A percentile compares a stretch with the other conserved stretches of the same genome.
These are phyloP conservation scores for Triticum monococcum DNA, from an alignment of 176 grass and related monocot genomes.

Conservation along the genomic window DNA sequence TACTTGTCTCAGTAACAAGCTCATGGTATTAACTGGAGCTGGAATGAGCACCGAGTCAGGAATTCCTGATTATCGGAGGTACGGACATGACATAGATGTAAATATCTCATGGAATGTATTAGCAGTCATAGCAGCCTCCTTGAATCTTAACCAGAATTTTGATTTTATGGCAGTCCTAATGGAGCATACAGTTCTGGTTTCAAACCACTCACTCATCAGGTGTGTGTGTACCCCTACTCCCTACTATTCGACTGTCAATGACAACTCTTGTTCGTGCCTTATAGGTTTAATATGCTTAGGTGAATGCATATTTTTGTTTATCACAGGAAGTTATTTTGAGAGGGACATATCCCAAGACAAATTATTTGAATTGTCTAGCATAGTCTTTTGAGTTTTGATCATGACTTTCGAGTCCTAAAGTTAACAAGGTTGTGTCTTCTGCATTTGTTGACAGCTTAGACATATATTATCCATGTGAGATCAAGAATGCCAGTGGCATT, in stretches of 20 bases:
- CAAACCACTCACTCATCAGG: constrained; percentile 98
- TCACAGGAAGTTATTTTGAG: background rate
- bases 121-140: background rate
- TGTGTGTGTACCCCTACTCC: constrained; percentile 21
- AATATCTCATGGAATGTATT: constrained; percentile 5
- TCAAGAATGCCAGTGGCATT: background rate
- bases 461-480: background rate
- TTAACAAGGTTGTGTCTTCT: background rate
- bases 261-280: background rate
- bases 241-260: background rate
- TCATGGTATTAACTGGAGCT: constrained; percentile 92
- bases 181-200: constrained; percentile 97
- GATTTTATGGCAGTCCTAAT: constrained; percentile 65
- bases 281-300: background rate
- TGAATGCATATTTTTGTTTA: background rate
- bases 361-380: background rate
- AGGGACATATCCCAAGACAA: background rate
- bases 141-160: no score
- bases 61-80: constrained; percentile 99
- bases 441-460: constrained; percentile 3
- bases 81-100: background rate
- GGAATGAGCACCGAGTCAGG: constrained; percentile 96
- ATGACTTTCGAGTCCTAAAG: constrained; percentile 1
- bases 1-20: constrained; percentile 64
- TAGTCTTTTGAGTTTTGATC: background rate